Evolutionary conservation across 495 filamentous ascomycete genomes (phyloP), one percentile per base, ranked within the genome.

Genomic region (Penicillium ucsense): DNA sequence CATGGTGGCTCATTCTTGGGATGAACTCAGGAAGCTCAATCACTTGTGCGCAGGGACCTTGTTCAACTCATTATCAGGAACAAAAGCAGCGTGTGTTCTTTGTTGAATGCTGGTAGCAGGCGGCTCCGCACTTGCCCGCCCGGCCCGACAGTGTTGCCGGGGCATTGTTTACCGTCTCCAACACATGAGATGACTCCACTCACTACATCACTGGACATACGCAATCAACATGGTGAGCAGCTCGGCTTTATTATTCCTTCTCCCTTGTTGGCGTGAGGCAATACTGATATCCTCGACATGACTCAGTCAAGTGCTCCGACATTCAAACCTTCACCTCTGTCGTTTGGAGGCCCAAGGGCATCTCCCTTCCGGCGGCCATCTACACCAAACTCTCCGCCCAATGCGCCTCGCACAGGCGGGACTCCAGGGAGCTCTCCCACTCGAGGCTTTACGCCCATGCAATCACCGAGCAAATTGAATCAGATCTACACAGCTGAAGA

Each of bases 361-460:
- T 88, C 85, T 5, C 85, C 85, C n/a, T 89, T 89, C 59, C 80
- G 83, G 8, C 76, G 84, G 43, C 81, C 82, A 3, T 73, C 70
- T 4, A 72, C 70, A 1, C 66, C 67, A 41, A 67, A 65, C 54
- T 72, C 73, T 55, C 63, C 75, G 55, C 62, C 74, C 6, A 31
- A 31, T 35, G 60, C 65, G 37, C 57, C 60, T 54, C 62, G 57
- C 11, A 62, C 63, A 8, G 60, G 53, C 6, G 53, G 46, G n/a
- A 73, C 71, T 2, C 67, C 70, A 9, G 67, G 67, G 30, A 72
- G 65, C 55, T 73, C 71, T n/a, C 70, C 71, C 11, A 59, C 60
- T 34, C 56, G 67, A 41, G 66, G 62, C 30, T 71, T 67, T 47
- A 72, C 70, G 1, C 71, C 71, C 1, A 57, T 72, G 40, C 57